phyloP scores from a whole-genome alignment of 2,329 filamentous ascomycete genomes.

The Cladosporium sp. region DNA sequence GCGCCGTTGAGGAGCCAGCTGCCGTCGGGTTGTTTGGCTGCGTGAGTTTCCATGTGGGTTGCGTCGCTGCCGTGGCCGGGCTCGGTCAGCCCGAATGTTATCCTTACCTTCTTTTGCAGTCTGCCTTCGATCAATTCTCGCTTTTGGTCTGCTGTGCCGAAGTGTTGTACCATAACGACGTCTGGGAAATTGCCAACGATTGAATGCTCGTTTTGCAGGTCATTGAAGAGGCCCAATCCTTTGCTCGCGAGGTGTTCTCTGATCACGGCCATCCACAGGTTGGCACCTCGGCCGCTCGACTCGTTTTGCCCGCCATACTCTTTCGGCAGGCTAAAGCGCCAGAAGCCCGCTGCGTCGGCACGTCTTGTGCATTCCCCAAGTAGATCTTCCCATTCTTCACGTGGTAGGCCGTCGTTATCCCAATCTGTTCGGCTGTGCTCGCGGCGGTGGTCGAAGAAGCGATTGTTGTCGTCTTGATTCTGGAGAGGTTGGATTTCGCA shows the following conservation, averaged over 20 bases:
- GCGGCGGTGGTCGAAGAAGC: constrained; percentile 60
- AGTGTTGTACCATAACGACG: constrained; percentile 56
- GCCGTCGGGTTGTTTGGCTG: constrained; percentile 40
- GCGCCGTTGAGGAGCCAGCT: constrained; percentile 51
- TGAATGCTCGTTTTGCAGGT: constrained; percentile 58
- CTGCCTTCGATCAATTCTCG: constrained; percentile 48
- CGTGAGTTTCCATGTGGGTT: constrained; percentile 55
- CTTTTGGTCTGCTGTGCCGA: constrained; percentile 51
- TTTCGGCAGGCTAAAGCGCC: constrained; percentile 51
- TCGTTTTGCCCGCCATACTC: constrained; percentile 50
- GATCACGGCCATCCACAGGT: constrained; percentile 59
- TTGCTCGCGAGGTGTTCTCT: constrained; percentile 54
- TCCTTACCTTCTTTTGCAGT: constrained; percentile 47
- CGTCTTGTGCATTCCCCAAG: constrained; percentile 43
- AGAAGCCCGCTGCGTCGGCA: constrained; percentile 56
- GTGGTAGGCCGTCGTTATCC: constrained; percentile 51
- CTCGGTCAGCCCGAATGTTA: constrained; percentile 59
- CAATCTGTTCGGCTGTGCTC: constrained; percentile 58
- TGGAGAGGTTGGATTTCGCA: constrained; percentile 50
- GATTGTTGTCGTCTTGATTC: constrained; percentile 51
- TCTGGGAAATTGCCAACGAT: constrained; percentile 59
- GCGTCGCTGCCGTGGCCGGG: constrained; percentile 57
- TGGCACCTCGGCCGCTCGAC: constrained; percentile 39
- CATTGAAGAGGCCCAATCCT: constrained; percentile 56
- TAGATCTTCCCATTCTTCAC: constrained; percentile 53